Evolutionary conservation across 257 asterid species (phyloP).

Genomic region (Penstemon newberryi): DNA sequence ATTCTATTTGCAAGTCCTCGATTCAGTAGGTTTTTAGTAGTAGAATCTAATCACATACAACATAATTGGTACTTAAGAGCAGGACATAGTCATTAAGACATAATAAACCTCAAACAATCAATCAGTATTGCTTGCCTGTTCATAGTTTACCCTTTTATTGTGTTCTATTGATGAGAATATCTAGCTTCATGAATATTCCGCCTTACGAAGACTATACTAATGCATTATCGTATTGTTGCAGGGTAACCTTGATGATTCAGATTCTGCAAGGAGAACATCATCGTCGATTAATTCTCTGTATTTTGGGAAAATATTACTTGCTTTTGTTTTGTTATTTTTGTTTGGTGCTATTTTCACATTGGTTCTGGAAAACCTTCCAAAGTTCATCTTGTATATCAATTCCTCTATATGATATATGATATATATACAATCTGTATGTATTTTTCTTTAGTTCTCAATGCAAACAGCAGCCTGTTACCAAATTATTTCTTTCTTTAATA

Average conservation of each 20-base stretch:
- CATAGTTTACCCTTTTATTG: neutral
- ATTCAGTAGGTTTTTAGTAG: neutral
- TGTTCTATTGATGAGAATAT: neutral
- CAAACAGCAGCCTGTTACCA: neutral
- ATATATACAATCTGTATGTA: neutral
- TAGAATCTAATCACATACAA: too few species aligned
- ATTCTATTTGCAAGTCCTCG: neutral
- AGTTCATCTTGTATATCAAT: slow-evolving; percentile 47
- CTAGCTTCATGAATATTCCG: neutral
- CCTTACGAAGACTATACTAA: slow-evolving; percentile 19
- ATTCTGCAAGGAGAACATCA: slow-evolving; percentile 10
- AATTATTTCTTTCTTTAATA: neutral
- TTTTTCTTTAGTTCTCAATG: neutral
- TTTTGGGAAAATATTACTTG: slow-evolving; percentile 65
- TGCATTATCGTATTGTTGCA: slow-evolving; percentile 32
- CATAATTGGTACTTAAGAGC: too few species aligned
- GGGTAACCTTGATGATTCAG: slow-evolving; percentile 37
- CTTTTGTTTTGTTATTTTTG: slow-evolving; percentile 59
- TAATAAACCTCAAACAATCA: too few species aligned
- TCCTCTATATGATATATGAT: slow-evolving; percentile 26
- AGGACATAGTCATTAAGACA: too few species aligned
- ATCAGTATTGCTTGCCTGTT: too few species aligned
- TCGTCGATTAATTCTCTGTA: slow-evolving; percentile 42
- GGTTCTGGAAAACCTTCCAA: slow-evolving; percentile 80
- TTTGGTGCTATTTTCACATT: slow-evolving; percentile 69